phyloP scores from a whole-genome alignment of 2,329 filamentous ascomycete species.

The Alternaria viburni region DNA sequence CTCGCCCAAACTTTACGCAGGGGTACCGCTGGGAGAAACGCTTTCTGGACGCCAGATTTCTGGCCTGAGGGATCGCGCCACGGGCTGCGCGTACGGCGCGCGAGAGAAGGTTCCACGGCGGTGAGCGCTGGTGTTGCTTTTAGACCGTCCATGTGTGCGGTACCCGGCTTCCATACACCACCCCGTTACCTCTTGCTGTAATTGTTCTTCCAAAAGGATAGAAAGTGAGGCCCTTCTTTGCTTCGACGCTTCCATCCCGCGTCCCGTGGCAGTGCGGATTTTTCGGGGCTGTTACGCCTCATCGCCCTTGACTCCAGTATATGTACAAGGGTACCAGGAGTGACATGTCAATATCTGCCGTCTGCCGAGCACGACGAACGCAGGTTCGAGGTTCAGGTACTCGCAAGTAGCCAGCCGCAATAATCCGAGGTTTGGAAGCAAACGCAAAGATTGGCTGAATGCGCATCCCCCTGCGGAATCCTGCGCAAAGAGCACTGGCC shows the following conservation, averaged over 20 bases:
- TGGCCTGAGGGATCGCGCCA: background rate
- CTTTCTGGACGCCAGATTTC: background rate
- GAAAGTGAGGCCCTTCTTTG: background rate
- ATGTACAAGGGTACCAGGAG: background rate
- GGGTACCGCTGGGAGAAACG: background rate
- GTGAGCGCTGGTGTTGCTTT: background rate
- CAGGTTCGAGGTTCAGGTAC: background rate
- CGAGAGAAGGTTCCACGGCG: background rate
- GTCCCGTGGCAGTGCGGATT: background rate
- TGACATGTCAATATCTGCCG: background rate
- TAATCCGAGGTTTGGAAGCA: background rate
- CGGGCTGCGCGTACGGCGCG: background rate
- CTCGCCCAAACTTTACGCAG: slow-evolving; percentile 1
- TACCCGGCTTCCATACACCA: background rate
- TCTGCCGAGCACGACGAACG: background rate
- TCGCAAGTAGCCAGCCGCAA: background rate
- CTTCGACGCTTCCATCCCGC: background rate
- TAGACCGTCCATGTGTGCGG: background rate
- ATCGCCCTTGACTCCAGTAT: background rate
- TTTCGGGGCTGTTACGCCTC: background rate
- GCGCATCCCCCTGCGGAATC: background rate
- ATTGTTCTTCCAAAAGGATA: background rate
- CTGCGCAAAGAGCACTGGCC: background rate
- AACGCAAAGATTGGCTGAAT: background rate
- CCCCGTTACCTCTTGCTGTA: background rate